phyloP scores from a whole-genome alignment of 108 stramenopile genomes.

The Licmophora abbreviata region DNA sequence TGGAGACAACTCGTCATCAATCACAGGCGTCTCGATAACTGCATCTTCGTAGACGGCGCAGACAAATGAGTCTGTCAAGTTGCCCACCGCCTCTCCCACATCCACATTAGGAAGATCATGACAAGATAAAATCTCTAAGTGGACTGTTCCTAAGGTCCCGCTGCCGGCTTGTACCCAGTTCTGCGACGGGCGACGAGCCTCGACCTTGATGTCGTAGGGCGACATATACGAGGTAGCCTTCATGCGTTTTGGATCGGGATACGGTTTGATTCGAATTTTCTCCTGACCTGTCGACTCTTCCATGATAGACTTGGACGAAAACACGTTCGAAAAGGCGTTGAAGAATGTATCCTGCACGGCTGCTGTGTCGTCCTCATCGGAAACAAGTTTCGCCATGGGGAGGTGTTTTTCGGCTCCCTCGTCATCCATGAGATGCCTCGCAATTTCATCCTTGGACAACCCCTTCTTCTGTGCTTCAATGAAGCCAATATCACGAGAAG shows the following conservation, averaged over 20 bases:
- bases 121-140: slow-evolving; percentile 43
- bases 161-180: slow-evolving; percentile 65
- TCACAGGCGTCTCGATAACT: slow-evolving; percentile 40
- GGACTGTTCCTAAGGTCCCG: slow-evolving; percentile 31
- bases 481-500: slow-evolving; percentile 37
- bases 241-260: slow-evolving; percentile 43
- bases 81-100: slow-evolving; percentile 30
- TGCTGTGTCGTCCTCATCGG: slow-evolving; percentile 44
- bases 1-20: slow-evolving; percentile 36
- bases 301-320: slow-evolving; percentile 7
- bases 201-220: slow-evolving; percentile 29
- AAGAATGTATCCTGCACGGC: slow-evolving; percentile 23
- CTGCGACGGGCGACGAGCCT: slow-evolving; percentile 36
- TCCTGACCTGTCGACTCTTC: slow-evolving; percentile 10
- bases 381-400: slow-evolving; percentile 24
- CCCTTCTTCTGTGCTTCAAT: slow-evolving; percentile 15
- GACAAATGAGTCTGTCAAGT: slow-evolving; percentile 43
- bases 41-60: slow-evolving; percentile 38
- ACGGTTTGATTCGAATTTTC: slow-evolving; percentile 41
- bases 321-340: slow-evolving; percentile 21
- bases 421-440: slow-evolving; percentile 3
- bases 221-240: slow-evolving; percentile 38
- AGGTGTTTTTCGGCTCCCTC: not conserved
- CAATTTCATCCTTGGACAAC: not conserved
- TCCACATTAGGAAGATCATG: slow-evolving; percentile 42